Evolutionary conservation across 1,139 yeast species (phyloP), one percentile per base, ranked within the genome.

Genomic region (Waltiozyma sp.): DNA sequence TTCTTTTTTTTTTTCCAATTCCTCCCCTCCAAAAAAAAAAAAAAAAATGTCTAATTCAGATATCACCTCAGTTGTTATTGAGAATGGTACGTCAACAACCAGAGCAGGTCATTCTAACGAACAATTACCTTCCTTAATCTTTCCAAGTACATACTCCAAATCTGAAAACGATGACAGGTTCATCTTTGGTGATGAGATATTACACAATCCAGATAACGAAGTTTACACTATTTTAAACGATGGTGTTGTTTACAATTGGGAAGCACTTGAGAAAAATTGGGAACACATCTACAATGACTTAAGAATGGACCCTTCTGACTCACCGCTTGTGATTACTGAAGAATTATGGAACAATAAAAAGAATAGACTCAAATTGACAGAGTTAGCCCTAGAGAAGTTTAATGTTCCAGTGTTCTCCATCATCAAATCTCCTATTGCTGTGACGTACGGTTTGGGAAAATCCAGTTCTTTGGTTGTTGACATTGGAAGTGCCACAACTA

Each of bases 91-190:
- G 2, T 65, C 71, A 47, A 66, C 73, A 15, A 80, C 87, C 37
- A 73, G 78, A 46, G 88, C 88, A 1, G 89, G 89, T 10, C 72
- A 80, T 52, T 80, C 86, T 10, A 73, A 73, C 47, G 80, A 72
- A 42, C 85, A 80, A 43, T 59, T 76, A 37, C 93, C 93, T 1
- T 63, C 73, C 21, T 58, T 79, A 38, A 72, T 75, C 5, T 68
- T 80, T 52, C 75, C 79, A 42, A 69, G 86, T 16, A 67, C 72
- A 43, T 81, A 80, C 56, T 68, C 61, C 66, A 49, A 62, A 40
- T 35, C 19, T 11, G 38, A 8, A 14, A 39, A 11, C 24, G 44
- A 60, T 45, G 46, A 62, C 28, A 48, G 53, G 15, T 60, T 69
- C 40, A 63, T 73, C 15, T 78, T 81, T 42, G 83, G 77, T 46